Base-by-base conservation (phyloP, 2,329 filamentous ascomycete species). In the Diaporthe longicolla region DNA sequence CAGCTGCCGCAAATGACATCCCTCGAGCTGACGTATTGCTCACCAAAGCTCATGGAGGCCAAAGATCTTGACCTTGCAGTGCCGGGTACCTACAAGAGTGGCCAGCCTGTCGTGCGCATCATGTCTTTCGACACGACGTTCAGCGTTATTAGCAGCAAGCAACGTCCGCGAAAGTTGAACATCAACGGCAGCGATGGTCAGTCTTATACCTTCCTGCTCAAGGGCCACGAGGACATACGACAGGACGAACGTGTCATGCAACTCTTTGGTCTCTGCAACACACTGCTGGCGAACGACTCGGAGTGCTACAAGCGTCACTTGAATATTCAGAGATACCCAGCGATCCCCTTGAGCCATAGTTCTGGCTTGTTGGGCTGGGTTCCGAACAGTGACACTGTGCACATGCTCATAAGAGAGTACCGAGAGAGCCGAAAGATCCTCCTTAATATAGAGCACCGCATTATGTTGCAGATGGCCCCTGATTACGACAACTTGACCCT, bases 191-290 rank as follows among this genome's bases (percentile, higher is more conserved):
- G 94, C 80, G 96, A 99, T 81, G 97, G 97, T 73, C 91, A 90
- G 76, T 90, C 91, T 4, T 98, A 98, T 82, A 93, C 94, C 66
- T 98, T 98, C 85, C 85, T 94, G 74, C 90, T 99, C 79, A 99
- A 99, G 87, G 97, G 97, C n/a, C 97, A 99, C 80, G 97, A 99
- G 85, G 97, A 99, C 86, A 98, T 99, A 77, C 93, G 97, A 74
- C 97, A 99, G 84, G 97, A 99, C 81, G 97, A 99, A 84, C 93
- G 97, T 84, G 97, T 99, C 78, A 99, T 99, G 97, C 97, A 99
- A 84, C 90, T 99, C 48, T 99, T 99, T 81, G 97, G 97, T 54
- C 90, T 99, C 19, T 97, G 96, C 85, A 99, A 99, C 83, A 99
- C 97, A 0, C 90, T 99, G 1, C 90, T 99, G 55, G 90, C 94